Evolutionary conservation across 2,329 filamentous ascomycete genomes (phyloP), one percentile per base, ranked within the genome.

Genomic region (Dactylellina sp.): DNA sequence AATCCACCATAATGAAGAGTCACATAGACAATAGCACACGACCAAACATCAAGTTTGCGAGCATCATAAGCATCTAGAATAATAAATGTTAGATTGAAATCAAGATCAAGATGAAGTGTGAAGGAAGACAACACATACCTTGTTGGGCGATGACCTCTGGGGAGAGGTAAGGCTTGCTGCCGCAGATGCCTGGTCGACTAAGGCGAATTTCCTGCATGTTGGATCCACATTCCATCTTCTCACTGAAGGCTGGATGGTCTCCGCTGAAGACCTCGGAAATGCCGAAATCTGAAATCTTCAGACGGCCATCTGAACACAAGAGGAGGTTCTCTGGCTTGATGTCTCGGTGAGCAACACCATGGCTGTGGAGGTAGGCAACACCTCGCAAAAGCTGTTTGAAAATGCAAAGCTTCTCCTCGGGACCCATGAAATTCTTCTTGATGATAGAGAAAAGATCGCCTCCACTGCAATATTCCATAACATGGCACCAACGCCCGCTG

Each of bases 231-330:
- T 90, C 86, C 63, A 91, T 90, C 57, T 88, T 88, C 11, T 90
- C 86, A 71, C 90, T 86, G 42, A 93, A 82, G 28, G 92, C 92
- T 0, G 92, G 92, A 80, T 96, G 92, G 56, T 89, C 89, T 40
- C 92, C 92, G 61, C 86, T 87, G 79, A 96, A 96, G 16, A 96
- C 90, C 80, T 95, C 91, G 0, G 91, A 93, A 12, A 94, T 91
- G 60, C 93, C 93, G 82, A 97, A 96, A 80, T 97, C 93, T 55
- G 92, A 93, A 71, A 97, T 93, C 82, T 96, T 96, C 64, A 96
- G 84, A 80, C 92, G 89, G 79, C 92, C 92, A 70, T 92, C 88
- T 77, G 88, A 88, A 50, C 89, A 90, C 71, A 97, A 85, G 32
- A 96, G 85, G 22, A 96, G 83, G 78, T 97, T 96, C 80, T 96